Conservation (phyloP, 805 yeast genomes). For the Candida palmyrensis region DNA sequence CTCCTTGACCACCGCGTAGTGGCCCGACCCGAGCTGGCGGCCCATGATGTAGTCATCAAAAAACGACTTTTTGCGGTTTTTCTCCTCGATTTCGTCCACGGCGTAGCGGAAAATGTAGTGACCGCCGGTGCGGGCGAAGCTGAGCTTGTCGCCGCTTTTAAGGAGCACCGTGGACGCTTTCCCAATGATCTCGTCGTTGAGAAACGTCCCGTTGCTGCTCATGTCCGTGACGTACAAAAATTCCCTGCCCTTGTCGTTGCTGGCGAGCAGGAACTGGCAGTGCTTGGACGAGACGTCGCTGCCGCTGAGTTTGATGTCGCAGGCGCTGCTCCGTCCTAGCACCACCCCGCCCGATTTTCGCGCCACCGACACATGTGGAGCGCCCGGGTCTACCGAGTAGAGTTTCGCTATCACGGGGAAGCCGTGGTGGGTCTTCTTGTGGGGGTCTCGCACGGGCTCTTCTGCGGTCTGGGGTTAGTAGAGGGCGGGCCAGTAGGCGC, state of each 20-base stretch:
- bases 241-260: slow-evolving; percentile 25
- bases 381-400: slow-evolving; percentile 14
- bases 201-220: slow-evolving; percentile 62
- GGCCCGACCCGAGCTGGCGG: slow-evolving; percentile 66
- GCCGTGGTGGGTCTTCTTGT: slow-evolving; percentile 1
- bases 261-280: slow-evolving; percentile 45
- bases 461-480: slow-evolving; percentile 1
- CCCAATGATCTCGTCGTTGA: slow-evolving; percentile 53
- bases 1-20: slow-evolving; percentile 76
- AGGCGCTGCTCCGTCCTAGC: slow-evolving; percentile 55
- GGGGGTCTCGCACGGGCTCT: too few species aligned
- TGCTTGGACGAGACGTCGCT: slow-evolving; percentile 64
- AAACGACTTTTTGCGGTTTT: slow-evolving; percentile 34
- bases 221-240: slow-evolving; percentile 48
- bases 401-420: slow-evolving; percentile 15
- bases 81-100: slow-evolving; percentile 17
- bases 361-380: slow-evolving; percentile 15
- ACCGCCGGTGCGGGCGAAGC: slow-evolving; percentile 50
- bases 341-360: slow-evolving; percentile 16
- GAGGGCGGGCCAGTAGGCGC: background rate
- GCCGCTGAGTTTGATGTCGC: slow-evolving; percentile 52
- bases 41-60: slow-evolving; percentile 56
- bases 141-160: slow-evolving; percentile 59
- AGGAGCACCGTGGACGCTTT: slow-evolving; percentile 44
- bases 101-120: slow-evolving; percentile 45